A percentile compares a stretch with the other conserved stretches of the same genome.
Conservation (phyloP, 768 basidiomycete genomes). For the Neoboletus magnificus region DNA sequence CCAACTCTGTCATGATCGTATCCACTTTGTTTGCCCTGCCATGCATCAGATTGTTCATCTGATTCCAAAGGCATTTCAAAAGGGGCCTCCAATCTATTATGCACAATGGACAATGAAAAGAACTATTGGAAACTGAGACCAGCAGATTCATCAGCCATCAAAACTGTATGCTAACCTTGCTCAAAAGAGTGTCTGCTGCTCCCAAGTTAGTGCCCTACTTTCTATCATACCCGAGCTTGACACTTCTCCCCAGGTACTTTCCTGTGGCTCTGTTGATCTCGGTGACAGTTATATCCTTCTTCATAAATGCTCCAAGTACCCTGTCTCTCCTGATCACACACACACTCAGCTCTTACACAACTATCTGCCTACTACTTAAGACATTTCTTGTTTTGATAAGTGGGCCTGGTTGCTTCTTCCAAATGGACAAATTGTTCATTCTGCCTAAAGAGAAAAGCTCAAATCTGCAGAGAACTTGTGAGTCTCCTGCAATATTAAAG, state of each 20-base stretch:
- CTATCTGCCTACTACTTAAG: too few relatives aligned
- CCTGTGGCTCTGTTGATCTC: slow-evolving; percentile 2
- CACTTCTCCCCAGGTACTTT: too few relatives aligned
- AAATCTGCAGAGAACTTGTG: too few relatives aligned
- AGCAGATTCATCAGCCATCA: slow-evolving; percentile 16
- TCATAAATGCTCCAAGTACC: too few relatives aligned
- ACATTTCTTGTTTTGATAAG: too few relatives aligned
- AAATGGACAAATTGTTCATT: too few relatives aligned
- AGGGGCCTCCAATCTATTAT: slow-evolving; percentile 1
- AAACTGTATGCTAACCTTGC: not conserved
- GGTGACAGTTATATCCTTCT: too few relatives aligned
- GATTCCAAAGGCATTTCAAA: not conserved
- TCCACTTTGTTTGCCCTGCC: slow-evolving; percentile 32
- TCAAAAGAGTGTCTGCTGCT: not conserved
- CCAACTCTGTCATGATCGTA: slow-evolving; percentile 9
- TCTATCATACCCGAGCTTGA: too few relatives aligned
- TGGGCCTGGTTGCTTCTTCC: too few relatives aligned
- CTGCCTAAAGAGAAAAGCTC: not conserved
- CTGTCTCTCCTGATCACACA: too few relatives aligned
- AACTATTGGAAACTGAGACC: slow-evolving; percentile 27
- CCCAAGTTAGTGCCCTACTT: not conserved
- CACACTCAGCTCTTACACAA: too few relatives aligned
- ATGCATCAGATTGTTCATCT: slow-evolving; percentile 31
- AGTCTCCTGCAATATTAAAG: too few relatives aligned
- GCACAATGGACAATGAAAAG: slow-evolving; percentile 33